phyloP scores from a whole-genome alignment of 139 green algal species.

The Protoeuglena noctilucae region DNA sequence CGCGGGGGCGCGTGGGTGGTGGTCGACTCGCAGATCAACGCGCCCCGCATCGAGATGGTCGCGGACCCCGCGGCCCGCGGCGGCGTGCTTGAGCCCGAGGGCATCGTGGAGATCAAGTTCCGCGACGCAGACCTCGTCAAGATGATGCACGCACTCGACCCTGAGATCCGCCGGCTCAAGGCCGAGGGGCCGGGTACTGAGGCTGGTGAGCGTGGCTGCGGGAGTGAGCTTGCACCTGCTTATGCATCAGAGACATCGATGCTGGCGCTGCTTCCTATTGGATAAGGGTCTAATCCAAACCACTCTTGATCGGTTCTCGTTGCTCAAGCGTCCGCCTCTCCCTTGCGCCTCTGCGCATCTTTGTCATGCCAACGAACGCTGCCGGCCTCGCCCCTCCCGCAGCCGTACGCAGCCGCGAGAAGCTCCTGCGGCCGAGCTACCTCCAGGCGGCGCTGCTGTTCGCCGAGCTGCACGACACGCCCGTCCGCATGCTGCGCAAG shows the following conservation, averaged over 20 bases:
- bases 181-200: constrained; percentile 5
- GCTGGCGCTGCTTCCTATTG: no score
- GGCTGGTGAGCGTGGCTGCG: not conserved
- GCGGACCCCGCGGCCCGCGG: constrained; percentile 41
- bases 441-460: constrained; percentile 69
- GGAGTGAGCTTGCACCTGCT: constrained; percentile 3
- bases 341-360: no score
- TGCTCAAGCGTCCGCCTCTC: no score
- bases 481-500: constrained; percentile 42
- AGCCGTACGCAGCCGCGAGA: constrained; percentile 42
- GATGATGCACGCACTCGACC: constrained; percentile 79
- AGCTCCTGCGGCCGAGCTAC: constrained; percentile 69
- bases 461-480: constrained; percentile 95
- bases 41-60: constrained; percentile 38
- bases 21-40: constrained; percentile 86
- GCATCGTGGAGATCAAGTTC: constrained; percentile 98
- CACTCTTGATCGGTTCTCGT: no score
- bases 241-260: no score
- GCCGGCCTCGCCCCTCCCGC: not conserved
- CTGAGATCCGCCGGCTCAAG: constrained; percentile 34
- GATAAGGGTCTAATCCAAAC: no score
- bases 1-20: constrained; percentile 96
- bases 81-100: constrained; percentile 89
- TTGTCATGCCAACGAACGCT: no score
- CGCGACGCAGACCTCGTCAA: constrained; percentile 49